phyloP scores from a whole-genome alignment of 2,329 filamentous ascomycete genomes.

The Cercospora berteroae region DNA sequence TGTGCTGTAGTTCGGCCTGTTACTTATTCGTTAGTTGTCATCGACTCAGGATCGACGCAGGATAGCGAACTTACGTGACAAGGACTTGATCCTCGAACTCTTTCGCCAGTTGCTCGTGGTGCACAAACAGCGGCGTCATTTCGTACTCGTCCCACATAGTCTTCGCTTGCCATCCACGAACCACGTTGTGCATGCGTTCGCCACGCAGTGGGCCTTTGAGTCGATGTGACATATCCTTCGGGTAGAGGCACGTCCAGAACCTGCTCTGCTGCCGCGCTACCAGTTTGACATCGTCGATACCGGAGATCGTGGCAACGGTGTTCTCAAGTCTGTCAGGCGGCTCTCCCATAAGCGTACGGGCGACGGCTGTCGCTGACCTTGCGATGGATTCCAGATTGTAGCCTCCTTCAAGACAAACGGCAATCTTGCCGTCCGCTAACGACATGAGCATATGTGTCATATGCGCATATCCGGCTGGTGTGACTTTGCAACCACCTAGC shows the following conservation, averaged over 20 bases:
- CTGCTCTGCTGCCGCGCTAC: conserved; percentile 59
- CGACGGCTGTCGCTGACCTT: conserved; percentile 85
- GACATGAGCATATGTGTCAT: conserved; percentile 99
- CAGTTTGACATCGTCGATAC: conserved; percentile 56
- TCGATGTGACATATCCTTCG: conserved; percentile 50
- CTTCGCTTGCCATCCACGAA: conserved; percentile 73
- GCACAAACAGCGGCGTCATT: conserved; percentile 79
- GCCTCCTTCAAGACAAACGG: conserved; percentile 90
- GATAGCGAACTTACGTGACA: conserved; percentile 38
- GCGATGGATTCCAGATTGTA: conserved; percentile 95
- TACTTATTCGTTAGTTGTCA: conserved; percentile 13
- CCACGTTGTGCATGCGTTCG: conserved; percentile 72
- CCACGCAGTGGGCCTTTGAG: conserved; percentile 43
- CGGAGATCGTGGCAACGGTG: conserved; percentile 49
- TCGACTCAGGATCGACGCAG: too few relatives aligned
- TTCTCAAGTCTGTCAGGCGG: conserved; percentile 65
- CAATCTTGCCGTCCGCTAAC: conserved; percentile 81
- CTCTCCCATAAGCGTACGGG: conserved; percentile 90
- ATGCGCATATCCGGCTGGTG: conserved; percentile 87
- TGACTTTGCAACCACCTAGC: conserved; percentile 87
- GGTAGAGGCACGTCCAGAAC: conserved; percentile 87
- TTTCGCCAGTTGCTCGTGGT: conserved; percentile 55
- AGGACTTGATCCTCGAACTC: conserved; percentile 35
- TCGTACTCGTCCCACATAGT: conserved; percentile 67
- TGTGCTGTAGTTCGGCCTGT: conserved; percentile 63